Base-by-base conservation (phyloP, 768 basidiomycete genomes). In the Plicaturopsis crispa region DNA sequence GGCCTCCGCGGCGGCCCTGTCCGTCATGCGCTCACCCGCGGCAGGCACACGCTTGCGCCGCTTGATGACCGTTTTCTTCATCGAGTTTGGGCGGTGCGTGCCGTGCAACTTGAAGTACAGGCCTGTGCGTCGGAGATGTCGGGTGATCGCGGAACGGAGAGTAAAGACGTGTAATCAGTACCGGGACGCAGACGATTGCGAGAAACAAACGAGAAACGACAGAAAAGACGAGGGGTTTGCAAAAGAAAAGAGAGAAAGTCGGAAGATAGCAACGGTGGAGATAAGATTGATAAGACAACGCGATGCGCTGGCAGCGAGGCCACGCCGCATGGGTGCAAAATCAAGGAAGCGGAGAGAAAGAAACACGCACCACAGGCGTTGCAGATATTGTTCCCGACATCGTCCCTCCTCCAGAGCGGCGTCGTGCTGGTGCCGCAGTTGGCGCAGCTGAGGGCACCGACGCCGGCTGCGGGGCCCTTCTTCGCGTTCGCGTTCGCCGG, bases 51-150 rank as follows among this genome's bases (percentile, higher is more conserved):
- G 83, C 64, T 98, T 98, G 48, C 96, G 73, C 23, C 96, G 78
- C 66, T 99, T 99, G 73, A 99, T 99, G 49, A 96, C 90, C 4
- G 89, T 86, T 70, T 98, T 97, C 65, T 96, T 98, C 92, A 99
- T 94, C 45, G 91, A 89, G 47, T 92, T 93, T 26, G 96, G 96
- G 24, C 96, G 80, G 52, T 97, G 92, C 2, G 88, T 89, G 34
- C 92, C 91, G 66, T 99, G 96, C 10, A 99, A 74, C 63, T 99
- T 98, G 73, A 90, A 96, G 66, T 98, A 99, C 6, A 99, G 75
- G 40, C 94, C 94, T 97, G 53, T 38, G 37, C 45, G 11, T 38
- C 42, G n/a, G n/a, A n/a, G n/a, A n/a, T n/a, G n/a, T n/a, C n/a
- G n/a, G n/a, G n/a, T n/a, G n/a, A n/a, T n/a, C n/a, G n/a, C n/a